Conservation (phyloP, 2,329 filamentous ascomycete species). For the Emericellopsis cladophorae region DNA sequence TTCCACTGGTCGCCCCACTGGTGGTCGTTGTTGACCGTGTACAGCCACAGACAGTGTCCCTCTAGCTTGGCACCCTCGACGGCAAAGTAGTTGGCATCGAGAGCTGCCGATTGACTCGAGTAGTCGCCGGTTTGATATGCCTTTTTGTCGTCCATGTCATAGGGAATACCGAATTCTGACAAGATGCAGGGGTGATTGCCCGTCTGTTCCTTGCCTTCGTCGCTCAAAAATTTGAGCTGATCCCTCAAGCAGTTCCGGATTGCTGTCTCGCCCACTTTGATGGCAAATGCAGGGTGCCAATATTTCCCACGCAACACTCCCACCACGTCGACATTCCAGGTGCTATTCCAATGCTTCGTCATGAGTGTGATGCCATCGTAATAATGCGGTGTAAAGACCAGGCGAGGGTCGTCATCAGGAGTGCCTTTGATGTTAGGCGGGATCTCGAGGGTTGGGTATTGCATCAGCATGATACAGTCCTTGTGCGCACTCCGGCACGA, state of each 20-base stretch:
- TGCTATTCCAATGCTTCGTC: constrained; percentile 97
- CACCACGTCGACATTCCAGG: constrained; percentile 94
- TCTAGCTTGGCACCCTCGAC: constrained; percentile 74
- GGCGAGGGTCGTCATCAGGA: constrained; percentile 72
- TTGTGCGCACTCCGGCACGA: constrained; percentile 66
- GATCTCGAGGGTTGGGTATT: constrained; percentile 84
- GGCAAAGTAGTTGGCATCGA: constrained; percentile 94
- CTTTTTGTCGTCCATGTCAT: constrained; percentile 95
- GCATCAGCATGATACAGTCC: constrained; percentile 76
- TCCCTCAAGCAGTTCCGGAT: constrained; percentile 89
- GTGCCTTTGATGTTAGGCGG: constrained; percentile 82
- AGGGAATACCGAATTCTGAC: constrained; percentile 94
- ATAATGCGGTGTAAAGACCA: constrained; percentile 91
- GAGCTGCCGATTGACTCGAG: constrained; percentile 77
- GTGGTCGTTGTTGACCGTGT: constrained; percentile 73
- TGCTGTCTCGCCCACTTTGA: constrained; percentile 84
- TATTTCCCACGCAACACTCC: constrained; percentile 85
- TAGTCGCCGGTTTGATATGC: constrained; percentile 96
- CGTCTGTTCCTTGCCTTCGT: constrained; percentile 81
- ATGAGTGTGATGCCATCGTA: constrained; percentile 95
- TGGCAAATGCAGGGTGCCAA: constrained; percentile 75
- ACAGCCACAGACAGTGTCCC: constrained; percentile 84
- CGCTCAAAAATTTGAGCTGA: constrained; percentile 68
- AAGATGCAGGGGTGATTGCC: constrained; percentile 81
- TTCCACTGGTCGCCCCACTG: constrained; percentile 92